Evolutionary conservation across 306 rosid genomes (phyloP).

Genomic region (Trifolium fragiferum): DNA sequence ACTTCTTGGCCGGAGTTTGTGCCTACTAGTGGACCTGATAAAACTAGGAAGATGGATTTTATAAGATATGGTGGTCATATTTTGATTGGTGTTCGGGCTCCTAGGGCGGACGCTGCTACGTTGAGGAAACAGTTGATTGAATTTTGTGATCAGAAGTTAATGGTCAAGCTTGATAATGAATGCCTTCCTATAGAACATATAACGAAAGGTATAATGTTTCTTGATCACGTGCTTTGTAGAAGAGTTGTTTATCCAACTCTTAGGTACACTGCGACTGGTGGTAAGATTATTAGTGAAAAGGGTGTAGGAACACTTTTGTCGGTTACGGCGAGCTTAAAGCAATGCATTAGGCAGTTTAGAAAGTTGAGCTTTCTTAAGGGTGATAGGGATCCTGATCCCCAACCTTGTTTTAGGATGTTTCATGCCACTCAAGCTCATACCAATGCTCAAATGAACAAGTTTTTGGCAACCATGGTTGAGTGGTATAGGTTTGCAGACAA

Average conservation of each 20-base stretch:
- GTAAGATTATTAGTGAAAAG: slow-evolving; percentile 94
- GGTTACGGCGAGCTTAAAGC: slow-evolving; percentile 92
- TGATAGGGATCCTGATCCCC: slow-evolving; percentile 96
- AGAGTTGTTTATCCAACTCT: slow-evolving; percentile 96
- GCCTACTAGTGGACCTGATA: slow-evolving; percentile 97
- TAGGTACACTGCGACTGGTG: slow-evolving; percentile 92
- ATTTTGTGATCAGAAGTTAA: slow-evolving; percentile 87
- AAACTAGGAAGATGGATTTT: slow-evolving; percentile 92
- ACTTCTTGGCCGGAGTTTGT: slow-evolving; percentile 99
- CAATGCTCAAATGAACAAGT: slow-evolving; percentile 98
- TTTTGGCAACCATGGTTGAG: slow-evolving; percentile 83
- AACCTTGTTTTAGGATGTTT: slow-evolving; percentile 97
- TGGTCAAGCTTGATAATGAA: slow-evolving; percentile 94
- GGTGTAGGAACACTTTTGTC: slow-evolving; percentile 97
- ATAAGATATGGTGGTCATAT: slow-evolving; percentile 89
- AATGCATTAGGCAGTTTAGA: slow-evolving; percentile 88
- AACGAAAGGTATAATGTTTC: slow-evolving; percentile 96
- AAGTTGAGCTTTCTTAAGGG: slow-evolving; percentile 88
- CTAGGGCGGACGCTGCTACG: slow-evolving; percentile 85
- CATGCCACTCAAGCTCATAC: slow-evolving; percentile 98
- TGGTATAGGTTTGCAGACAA: slow-evolving; percentile 98
- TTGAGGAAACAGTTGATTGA: slow-evolving; percentile 87
- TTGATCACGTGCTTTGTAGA: slow-evolving; percentile 89
- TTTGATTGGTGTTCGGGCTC: slow-evolving; percentile 87
- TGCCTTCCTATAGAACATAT: slow-evolving; percentile 93